Base-by-base conservation (phyloP, 2,329 filamentous ascomycete species). In the Fusarium heterosporum region DNA sequence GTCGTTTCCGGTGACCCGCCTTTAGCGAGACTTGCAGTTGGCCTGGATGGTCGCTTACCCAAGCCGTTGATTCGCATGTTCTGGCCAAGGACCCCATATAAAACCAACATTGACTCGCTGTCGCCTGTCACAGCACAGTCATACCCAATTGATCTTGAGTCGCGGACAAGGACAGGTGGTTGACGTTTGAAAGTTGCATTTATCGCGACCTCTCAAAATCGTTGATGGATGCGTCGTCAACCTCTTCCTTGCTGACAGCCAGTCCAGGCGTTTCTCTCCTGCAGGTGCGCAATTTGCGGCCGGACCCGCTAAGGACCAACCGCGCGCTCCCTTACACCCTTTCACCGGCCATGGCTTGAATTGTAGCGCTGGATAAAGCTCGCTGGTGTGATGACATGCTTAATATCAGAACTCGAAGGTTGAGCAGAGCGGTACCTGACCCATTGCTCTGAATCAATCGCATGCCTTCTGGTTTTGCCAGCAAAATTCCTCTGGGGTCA, bases 1-100 rank as follows among this genome's bases (percentile, higher is more conserved):
- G 56, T 71, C 65, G 59, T 69, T 70, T 71, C 68, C 62, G 69
- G 58, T 71, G 71, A 69, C 64, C 71, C 69, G 61, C 61, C 50
- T 65, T 50, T 68, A 60, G 62, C 62, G 61, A 66, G 62, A 55
- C 58, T 47, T 48, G 46, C 52, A 50, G 48, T 40, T 62, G 58
- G 64, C 66, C 61, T 45, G 36, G 62, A 69, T 43, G 47, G 66
- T 73, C 71, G 69, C 71, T 72, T 73, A 72, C 70, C 59, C 69
- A 69, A 62, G 67, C 45, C 47, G 50, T 57, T 72, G 71, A 73
- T 73, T 73, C 64, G 69, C 62, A 72, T 70, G 46, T 17, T 41
- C 45, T 52, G 55, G 38, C 46, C 17, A 28, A 55, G 45, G 50
- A 55, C 45, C 54, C 55, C 55, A 47, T 51, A 42, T 47, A 45